Base-by-base conservation (phyloP, 1,139 yeast genomes). In the Suhomyces choctaworum region DNA sequence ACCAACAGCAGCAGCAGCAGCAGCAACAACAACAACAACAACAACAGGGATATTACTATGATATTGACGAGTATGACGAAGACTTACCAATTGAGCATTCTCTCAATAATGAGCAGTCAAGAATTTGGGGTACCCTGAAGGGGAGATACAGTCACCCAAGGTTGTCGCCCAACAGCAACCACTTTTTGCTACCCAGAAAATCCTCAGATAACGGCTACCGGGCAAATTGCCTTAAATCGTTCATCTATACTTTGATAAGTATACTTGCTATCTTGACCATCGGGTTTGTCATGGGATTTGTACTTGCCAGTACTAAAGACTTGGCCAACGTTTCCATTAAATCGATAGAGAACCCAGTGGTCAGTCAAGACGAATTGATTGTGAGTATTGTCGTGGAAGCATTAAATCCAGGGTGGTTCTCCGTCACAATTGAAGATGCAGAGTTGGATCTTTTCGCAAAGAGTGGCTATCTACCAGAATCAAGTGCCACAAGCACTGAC, bases 361-460 rank as follows among this genome's bases (percentile, higher is more conserved):
- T 88, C 3, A 82, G 95, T 41, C 81, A 82, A 47, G 96, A 89
- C 52, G 97, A 89, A 54, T 66, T 92, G 34, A 76, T 89, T 2
- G 88, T 90, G 62, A 88, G 84, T 56, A 65, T 90, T 45, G 75
- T 78, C 3, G 78, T 88, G 14, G 82, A 80, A 43, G 95, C 95
- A 1, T 76, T 82, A 47, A 92, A 92, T 56, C 97, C 97, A 1
- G 96, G 97, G 0, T 76, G 87, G 66, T 72, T 84, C 48, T 73
- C 86, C 1, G 78, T 90, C 4, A 69, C 70, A 5, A 70, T 90
- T 3, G 69, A 70, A 29, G 78, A 80, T 7, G 82, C 83, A 5
- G 94, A 88, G 48, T 58, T 92, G 30, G 97, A 90, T 55, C 70
- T 92, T 3, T 92, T 92, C 66, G 97, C 97, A 1, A 82, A 84